Base-by-base conservation (phyloP, 192 early-diverging fungal genomes). In the Nowakowskiella sp. region DNA sequence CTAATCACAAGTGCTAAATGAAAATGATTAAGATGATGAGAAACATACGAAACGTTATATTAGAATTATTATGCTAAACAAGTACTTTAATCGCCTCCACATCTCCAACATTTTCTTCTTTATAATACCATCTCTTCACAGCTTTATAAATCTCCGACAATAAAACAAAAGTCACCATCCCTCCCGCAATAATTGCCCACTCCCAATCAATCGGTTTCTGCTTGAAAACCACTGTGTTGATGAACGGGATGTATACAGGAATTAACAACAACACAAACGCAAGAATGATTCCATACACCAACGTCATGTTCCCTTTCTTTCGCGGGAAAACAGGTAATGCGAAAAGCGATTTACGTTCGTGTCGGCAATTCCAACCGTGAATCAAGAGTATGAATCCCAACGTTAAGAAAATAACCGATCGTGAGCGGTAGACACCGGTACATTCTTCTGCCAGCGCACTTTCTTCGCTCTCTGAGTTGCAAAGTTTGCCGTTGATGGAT, bases 361-460 rank as follows among this genome's bases (percentile, higher is more conserved):
- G 70, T 25, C 86, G 82, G 66, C 85, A 88, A 57, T 87, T 89
- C 60, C 81, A 80, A 7, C 75, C 82, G 56, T 89, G 87, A 34
- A 88, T 60, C 8, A 91, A 72, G 26, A 88, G 68, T 39, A 81
- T 64, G 23, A 84, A 54, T 0, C 86, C 85, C 57, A 91, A 69
- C 1, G 84, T 84, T 6, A 78, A 72, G 65, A 86, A 91, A 8
- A 82, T 58, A 0, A 80, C 72, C 50, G 76, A 84, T 31, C 87
- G 86, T 1, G 85, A 86, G 24, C 73, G 72, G 73, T 77, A 86
- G 5, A 85, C 80, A 21, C 68, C 47, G 24, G 84, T 70, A 60
- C 85, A 88, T 9, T 46, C 63, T 0, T 62, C 31, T 24, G 72
- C 78, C 58, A 80, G 66, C 6, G 85, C 51, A 46, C 75, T 79